phyloP scores from a whole-genome alignment of 495 filamentous ascomycete species.

The Trichodelitschia bisporula region DNA sequence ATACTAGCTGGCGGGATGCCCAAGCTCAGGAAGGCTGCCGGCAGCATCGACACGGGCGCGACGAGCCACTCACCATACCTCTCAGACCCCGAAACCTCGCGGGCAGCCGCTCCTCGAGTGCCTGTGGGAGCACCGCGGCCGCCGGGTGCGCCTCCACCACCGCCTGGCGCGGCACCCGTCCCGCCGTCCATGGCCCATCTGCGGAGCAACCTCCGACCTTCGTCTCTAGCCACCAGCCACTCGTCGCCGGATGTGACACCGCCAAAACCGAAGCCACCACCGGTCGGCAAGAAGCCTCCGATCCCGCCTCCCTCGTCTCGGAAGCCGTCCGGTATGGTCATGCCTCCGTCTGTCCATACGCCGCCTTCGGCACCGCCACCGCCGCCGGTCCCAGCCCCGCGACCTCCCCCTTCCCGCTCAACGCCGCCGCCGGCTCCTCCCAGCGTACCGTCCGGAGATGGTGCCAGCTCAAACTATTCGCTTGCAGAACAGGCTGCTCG shows the following conservation, averaged over 20 bases:
- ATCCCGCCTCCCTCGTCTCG: conserved; percentile 24
- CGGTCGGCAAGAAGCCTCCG: conserved; percentile 20
- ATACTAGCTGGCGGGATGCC: conserved; percentile 90
- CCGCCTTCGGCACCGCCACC: conserved; percentile 12
- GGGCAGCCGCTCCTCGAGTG: conserved; percentile 12
- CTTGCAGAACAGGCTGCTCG: conserved; percentile 16
- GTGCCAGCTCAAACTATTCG: conserved; percentile 5
- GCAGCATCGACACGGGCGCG: conserved; percentile 64
- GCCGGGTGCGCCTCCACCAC: conserved; percentile 43
- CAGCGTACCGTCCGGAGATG: conserved; percentile 6
- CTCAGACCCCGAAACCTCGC: conserved; percentile 50
- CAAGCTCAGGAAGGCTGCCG: conserved; percentile 65
- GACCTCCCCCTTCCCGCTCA: conserved; percentile 4
- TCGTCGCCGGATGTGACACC: conserved; percentile 11
- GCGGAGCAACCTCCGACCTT: conserved; percentile 15
- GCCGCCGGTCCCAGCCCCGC: conserved; percentile 18
- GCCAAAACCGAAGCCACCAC: conserved; percentile 17
- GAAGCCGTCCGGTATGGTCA: conserved; percentile 26
- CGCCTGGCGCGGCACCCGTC: conserved; percentile 29
- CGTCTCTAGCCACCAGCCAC: conserved; percentile 9
- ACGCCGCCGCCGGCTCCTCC: conserved; percentile 6
- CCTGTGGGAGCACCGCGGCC: conserved; percentile 34
- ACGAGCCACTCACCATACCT: conserved; percentile 50
- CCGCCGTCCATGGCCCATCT: conserved; percentile 16
- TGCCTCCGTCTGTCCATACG: conserved; percentile 7